These are phyloP conservation scores for Sclerotinia subarctica DNA, from an alignment of 2,329 filamentous ascomycete species.

Conservation along the genomic window DNA sequence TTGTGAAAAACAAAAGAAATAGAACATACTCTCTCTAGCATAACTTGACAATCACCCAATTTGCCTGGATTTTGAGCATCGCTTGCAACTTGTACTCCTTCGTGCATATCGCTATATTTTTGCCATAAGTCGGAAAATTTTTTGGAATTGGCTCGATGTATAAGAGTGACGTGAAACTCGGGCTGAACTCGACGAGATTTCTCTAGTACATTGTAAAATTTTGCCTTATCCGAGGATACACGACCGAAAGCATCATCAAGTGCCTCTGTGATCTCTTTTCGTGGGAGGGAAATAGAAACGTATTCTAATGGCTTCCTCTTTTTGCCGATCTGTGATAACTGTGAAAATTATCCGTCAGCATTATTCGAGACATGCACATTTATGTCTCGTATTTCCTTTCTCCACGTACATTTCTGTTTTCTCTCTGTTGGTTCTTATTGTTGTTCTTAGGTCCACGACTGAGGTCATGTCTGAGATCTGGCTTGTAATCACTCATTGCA, in stretches of 20 bases:
- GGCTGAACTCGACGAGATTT: slow-evolving; percentile 71
- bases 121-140: slow-evolving; percentile 71
- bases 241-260: slow-evolving; percentile 69
- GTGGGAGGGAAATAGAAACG: slow-evolving; percentile 56
- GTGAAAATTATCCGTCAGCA: slow-evolving; percentile 2
- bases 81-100: slow-evolving; percentile 35
- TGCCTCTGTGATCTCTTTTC: slow-evolving; percentile 50
- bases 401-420: slow-evolving; percentile 10
- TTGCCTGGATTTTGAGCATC: slow-evolving; percentile 36
- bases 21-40: slow-evolving; percentile 55
- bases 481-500: slow-evolving; percentile 73
- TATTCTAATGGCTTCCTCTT: slow-evolving; percentile 60
- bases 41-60: slow-evolving; percentile 62
- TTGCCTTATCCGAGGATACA: slow-evolving; percentile 49
- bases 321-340: slow-evolving; percentile 40
- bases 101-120: slow-evolving; percentile 61
- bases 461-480: slow-evolving; percentile 72
- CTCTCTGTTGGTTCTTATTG: slow-evolving; percentile 39
- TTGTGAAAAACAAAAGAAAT: background rate
- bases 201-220: slow-evolving; percentile 73
- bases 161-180: slow-evolving; percentile 91
- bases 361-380: background rate
- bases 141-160: slow-evolving; percentile 67
- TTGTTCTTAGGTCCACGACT: slow-evolving; percentile 49
- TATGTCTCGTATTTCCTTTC: background rate